Evolutionary conservation across 148 eudicot species (phyloP).

Genomic region (Nyssa sinensis): DNA sequence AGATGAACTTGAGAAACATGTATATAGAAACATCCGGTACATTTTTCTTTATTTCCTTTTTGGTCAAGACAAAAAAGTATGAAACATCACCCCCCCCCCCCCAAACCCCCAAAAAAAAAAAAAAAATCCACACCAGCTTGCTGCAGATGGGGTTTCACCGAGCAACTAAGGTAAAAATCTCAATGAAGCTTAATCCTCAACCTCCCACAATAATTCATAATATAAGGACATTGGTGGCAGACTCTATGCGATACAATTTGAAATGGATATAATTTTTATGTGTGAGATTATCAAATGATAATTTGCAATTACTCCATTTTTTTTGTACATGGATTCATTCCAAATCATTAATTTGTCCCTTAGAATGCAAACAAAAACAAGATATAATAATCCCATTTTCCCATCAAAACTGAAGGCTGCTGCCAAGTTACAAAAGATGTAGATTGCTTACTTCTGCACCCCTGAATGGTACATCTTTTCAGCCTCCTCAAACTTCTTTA

Average conservation of each 20-base stretch:
- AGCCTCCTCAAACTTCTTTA: slow-evolving; percentile 82
- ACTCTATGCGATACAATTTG: background rate
- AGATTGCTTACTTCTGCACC: slow-evolving; percentile 70
- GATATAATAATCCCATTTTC: background rate
- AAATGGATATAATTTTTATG: background rate
- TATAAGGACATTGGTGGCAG: background rate
- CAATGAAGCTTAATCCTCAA: background rate
- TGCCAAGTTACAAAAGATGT: background rate
- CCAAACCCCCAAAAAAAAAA: too few species aligned
- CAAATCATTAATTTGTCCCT: background rate
- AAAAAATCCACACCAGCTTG: background rate
- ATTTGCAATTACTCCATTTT: background rate
- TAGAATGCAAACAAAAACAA: background rate
- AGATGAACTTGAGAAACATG: background rate
- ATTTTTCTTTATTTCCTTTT: background rate
- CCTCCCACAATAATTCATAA: background rate
- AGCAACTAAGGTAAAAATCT: background rate
- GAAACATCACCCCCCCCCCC: too few species aligned
- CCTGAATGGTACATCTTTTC: slow-evolving; percentile 81
- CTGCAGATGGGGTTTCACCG: background rate
- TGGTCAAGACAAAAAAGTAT: too few species aligned
- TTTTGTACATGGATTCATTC: background rate
- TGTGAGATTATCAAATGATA: background rate
- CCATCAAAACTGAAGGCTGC: background rate
- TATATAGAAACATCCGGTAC: background rate